Percentiles rank a stretch among this genome's conserved stretches.
phyloP scores from a whole-genome alignment of 164 flowering plant species.

The Cinnamomum micranthum region DNA sequence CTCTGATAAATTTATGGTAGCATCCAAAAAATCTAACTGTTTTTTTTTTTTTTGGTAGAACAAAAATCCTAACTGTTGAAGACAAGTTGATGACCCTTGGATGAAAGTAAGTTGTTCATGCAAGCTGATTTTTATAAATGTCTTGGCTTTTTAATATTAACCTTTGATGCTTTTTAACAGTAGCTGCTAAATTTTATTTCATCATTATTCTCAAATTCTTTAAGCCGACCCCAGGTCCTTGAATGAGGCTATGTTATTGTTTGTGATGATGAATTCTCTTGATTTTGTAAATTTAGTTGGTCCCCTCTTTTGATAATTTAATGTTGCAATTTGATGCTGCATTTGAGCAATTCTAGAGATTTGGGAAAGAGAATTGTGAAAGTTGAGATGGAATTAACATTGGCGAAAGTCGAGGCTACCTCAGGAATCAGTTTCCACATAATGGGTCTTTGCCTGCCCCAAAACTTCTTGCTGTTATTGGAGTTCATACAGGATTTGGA shows the following conservation, averaged over 20 bases:
- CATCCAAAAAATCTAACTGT: too few species aligned
- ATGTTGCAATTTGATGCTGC: neutral
- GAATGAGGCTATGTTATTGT: too few species aligned
- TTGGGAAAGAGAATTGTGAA: slow-evolving; percentile 79
- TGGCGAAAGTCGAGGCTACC: slow-evolving; percentile 87
- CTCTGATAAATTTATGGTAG: slow-evolving; percentile 31
- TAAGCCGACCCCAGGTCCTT: too few species aligned
- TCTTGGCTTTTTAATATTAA: too few species aligned
- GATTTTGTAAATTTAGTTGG: too few species aligned
- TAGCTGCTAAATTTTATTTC: too few species aligned
- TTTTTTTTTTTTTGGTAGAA: too few species aligned
- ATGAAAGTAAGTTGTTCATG: slow-evolving; percentile 61
- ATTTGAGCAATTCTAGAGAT: slow-evolving; percentile 46
- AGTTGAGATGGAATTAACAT: slow-evolving; percentile 89
- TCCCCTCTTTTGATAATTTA: neutral
- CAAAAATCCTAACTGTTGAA: slow-evolving; percentile 75
- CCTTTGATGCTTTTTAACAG: too few species aligned
- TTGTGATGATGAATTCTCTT: neutral
- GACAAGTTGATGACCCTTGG: slow-evolving; percentile 80
- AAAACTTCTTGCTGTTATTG: slow-evolving; percentile 86
- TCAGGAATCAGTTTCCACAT: slow-evolving; percentile 44
- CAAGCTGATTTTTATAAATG: neutral
- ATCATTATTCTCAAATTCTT: too few species aligned
- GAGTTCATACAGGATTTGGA: slow-evolving; percentile 96
- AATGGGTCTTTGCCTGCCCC: slow-evolving; percentile 42